These are phyloP conservation scores for Ramularia endophylla DNA, from an alignment of 2,329 filamentous ascomycete genomes.

Conservation along the genomic window DNA sequence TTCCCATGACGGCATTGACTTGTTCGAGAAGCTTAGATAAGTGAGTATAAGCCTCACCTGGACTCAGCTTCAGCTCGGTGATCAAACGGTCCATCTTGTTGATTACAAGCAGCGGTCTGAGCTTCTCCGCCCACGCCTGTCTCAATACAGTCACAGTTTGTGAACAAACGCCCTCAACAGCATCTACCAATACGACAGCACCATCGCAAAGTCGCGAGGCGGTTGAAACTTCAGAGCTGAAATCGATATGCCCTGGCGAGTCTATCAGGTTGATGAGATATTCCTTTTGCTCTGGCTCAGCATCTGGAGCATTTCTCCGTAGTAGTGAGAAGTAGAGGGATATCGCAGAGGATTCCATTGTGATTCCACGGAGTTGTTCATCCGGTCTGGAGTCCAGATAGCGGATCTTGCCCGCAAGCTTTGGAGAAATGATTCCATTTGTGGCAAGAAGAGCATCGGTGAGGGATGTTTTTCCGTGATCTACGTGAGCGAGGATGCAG, in stretches of 20 bases:
- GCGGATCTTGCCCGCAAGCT: slow-evolving; percentile 94
- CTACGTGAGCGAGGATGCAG: slow-evolving; percentile 93
- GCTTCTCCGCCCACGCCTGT: slow-evolving; percentile 91
- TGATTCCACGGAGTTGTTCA: slow-evolving; percentile 92
- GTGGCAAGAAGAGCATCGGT: slow-evolving; percentile 95
- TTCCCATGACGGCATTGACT: slow-evolving; percentile 94
- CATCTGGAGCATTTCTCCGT: slow-evolving; percentile 57
- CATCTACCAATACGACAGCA: slow-evolving; percentile 89
- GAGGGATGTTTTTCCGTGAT: slow-evolving; percentile 97
- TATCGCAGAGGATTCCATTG: slow-evolving; percentile 99
- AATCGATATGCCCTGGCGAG: slow-evolving; percentile 96
- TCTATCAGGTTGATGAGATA: slow-evolving; percentile 97
- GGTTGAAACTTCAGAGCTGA: slow-evolving; percentile 96
- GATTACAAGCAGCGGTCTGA: slow-evolving; percentile 90
- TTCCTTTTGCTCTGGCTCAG: slow-evolving; percentile 61
- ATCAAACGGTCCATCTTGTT: slow-evolving; percentile 98
- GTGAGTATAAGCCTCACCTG: slow-evolving; percentile 82
- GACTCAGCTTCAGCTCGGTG: slow-evolving; percentile 91
- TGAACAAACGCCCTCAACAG: slow-evolving; percentile 95
- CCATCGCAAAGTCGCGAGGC: slow-evolving; percentile 92
- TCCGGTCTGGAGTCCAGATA: slow-evolving; percentile 96
- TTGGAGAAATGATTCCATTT: slow-evolving; percentile 98
- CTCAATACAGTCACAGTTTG: slow-evolving; percentile 95
- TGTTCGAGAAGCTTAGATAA: slow-evolving; percentile 86
- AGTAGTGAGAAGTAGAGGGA: slow-evolving; percentile 94